Conservation (phyloP, 2,329 filamentous ascomycete genomes). For the Blumeria graminis region DNA sequence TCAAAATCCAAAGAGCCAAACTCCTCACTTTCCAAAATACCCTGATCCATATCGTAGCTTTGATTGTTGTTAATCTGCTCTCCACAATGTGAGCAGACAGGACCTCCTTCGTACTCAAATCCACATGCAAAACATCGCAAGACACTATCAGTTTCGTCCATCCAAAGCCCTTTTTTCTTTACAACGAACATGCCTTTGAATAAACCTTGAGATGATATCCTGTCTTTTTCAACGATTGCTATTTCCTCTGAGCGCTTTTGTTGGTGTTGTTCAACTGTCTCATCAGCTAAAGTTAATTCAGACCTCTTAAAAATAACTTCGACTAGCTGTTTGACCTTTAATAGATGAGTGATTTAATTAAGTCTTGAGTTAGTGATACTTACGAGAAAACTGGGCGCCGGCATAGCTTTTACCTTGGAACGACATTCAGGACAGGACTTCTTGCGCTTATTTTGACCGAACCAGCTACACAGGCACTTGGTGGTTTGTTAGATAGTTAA, state of each 20-base stretch:
- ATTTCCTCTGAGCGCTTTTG: slow-evolving; percentile 33
- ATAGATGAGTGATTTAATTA: neutral
- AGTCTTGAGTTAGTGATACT: slow-evolving; percentile 7
- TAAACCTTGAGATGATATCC: slow-evolving; percentile 27
- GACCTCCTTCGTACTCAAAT: slow-evolving; percentile 37
- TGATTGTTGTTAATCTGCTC: slow-evolving; percentile 22
- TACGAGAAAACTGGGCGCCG: slow-evolving; percentile 40
- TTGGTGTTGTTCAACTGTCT: slow-evolving; percentile 35
- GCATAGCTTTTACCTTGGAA: slow-evolving; percentile 28
- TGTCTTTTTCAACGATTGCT: slow-evolving; percentile 33
- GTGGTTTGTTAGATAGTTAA: neutral
- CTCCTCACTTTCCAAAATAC: slow-evolving; percentile 4
- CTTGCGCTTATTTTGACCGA: slow-evolving; percentile 21
- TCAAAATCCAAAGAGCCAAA: slow-evolving; percentile 5
- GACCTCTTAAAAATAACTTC: slow-evolving; percentile 33
- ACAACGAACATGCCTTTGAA: slow-evolving; percentile 29
- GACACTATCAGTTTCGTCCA: slow-evolving; percentile 34
- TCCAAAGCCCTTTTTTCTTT: slow-evolving; percentile 13
- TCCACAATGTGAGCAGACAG: slow-evolving; percentile 27
- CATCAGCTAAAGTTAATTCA: slow-evolving; percentile 36
- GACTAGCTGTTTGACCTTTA: slow-evolving; percentile 38
- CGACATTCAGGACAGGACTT: slow-evolving; percentile 49
- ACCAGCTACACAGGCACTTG: slow-evolving; percentile 17
- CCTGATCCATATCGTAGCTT: slow-evolving; percentile 20
- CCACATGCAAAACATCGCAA: slow-evolving; percentile 36